Base-by-base conservation (phyloP, 2,329 filamentous ascomycete genomes). In the Aspergillus versicolor region DNA sequence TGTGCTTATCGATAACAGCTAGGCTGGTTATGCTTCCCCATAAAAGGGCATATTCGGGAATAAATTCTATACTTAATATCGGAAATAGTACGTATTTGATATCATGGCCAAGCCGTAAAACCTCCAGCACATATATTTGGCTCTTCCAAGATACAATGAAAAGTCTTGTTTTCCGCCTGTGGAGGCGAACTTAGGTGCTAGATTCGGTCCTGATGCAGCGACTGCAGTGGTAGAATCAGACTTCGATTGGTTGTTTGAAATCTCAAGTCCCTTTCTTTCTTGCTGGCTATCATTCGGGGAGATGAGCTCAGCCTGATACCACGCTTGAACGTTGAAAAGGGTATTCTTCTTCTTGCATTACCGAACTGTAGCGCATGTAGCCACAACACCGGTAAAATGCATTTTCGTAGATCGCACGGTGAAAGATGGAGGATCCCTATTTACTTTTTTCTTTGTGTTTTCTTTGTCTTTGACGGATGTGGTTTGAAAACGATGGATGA, bases 401-500 rank as follows among this genome's bases (percentile, higher is more conserved):
- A 13, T 11, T 41, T 17, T 51, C 12, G 13, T 21, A 8, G 17
- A 48, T 15, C 11, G 21, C 47, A 9, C 13, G 13, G 19, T 12
- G 2, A 30, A 19, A 50, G 21, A 21, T 2, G 21, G 13, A 27
- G 13, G 7, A 22, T 34, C 27, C 6, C 8, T 5, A 12, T 34
- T 65, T 63, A 75, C 57, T 72, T 74, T 56, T 65, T 73, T 63
- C 70, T 73, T 5, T 67, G 56, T 13, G 59, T 53, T 60, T 66
- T 71, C 62, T 71, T 69, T 27, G 56, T 54, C 60, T 76, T 70
- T 24, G 66, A 67, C 47, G 67, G 63, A 48, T 66, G 69, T 44
- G 67, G 56, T 42, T 67, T 63, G 56, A 78, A 78, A 11, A 75
- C 71, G 56, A 78, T 77, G 9, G 72, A 73, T 50, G 70, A 68